Evolutionary conservation across 441 rosid species (phyloP), one percentile per base, ranked within the genome.

Genomic region (Syzygium syzygioides): DNA sequence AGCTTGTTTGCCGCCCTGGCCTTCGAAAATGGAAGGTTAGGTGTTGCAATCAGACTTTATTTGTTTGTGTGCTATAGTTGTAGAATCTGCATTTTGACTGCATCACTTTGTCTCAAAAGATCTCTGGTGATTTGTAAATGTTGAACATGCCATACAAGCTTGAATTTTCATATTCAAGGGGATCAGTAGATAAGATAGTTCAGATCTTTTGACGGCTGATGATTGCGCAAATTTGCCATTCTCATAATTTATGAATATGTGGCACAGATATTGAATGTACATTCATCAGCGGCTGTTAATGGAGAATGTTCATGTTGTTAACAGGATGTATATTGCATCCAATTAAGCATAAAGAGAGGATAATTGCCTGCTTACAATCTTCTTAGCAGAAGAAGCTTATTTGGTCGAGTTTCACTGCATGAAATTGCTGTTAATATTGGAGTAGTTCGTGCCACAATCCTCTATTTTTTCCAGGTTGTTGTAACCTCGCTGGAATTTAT

Each of bases 1-100:
- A 94, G 87, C 99, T 98, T 92, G 90, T 95, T 88, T 93, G 97
- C 68, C 94, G 97, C 88, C 98, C 98, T 60, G 99, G 99, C 91
- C 94, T 96, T 88, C 94, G 84, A 89, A 97, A 88, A 91, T 98
- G 99, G 99, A 98, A 96, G 99, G 99, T 97, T 87, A 71, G 94
- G 91, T 88, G n/a, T 88, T 64, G 56, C 52, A 25, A 32, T 85
- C 23, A 13, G 62, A 23, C 50, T 85, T 55, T 30, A 37, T 12
- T 37, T 37, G n/a, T 76, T 76, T 41, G 83, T 45, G 14, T 76
- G 28, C 83, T 37, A 6, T 76, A 23, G 52, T 25, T 76, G 83
- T 23, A 23, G n/a, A 23, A 41, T 13, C 52, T 76, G 83, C 83
- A 41, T 41, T 76, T 76, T 76, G 83, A 76, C 83, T 41, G 83